Conservation (phyloP, 2,329 filamentous ascomycete genomes). For the Aspergillus cejpii region DNA sequence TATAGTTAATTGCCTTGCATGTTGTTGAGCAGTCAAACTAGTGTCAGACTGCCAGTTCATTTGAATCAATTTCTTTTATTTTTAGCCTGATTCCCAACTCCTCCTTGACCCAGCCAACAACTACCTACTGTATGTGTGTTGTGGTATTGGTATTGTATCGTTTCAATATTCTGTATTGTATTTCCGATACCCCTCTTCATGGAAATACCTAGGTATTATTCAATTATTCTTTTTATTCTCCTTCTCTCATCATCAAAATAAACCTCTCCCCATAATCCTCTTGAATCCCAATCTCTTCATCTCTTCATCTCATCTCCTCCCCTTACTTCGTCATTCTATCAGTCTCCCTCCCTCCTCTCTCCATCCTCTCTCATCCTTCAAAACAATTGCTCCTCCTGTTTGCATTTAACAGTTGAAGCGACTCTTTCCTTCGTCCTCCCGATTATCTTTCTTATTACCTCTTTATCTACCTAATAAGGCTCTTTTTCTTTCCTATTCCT, state of each 20-base stretch:
- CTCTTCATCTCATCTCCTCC: slow-evolving; percentile 7
- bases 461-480: slow-evolving; percentile 15
- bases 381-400: slow-evolving; percentile 13
- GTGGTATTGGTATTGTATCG: neutral
- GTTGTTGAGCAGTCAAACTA: neutral
- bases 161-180: too few relatives aligned
- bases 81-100: neutral
- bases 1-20: neutral
- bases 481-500: slow-evolving; percentile 6
- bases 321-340: slow-evolving; percentile 20
- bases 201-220: too few relatives aligned
- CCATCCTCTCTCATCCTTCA: slow-evolving; percentile 11
- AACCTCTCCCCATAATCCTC: slow-evolving; percentile 10
- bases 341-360: slow-evolving; percentile 21
- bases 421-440: slow-evolving; percentile 11
- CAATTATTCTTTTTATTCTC: neutral
- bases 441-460: slow-evolving; percentile 11
- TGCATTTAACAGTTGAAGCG: slow-evolving; percentile 6
- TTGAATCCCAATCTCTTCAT: slow-evolving; percentile 13
- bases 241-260: slow-evolving; percentile 11
- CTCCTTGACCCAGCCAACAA: neutral
- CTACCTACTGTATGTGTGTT: neutral
- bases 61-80: neutral
- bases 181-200: too few relatives aligned
- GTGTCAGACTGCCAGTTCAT: neutral